Evolutionary conservation across 352 stramenopile species (phyloP), one percentile per base, ranked within the genome.

Genomic region (Pythium sp.): DNA sequence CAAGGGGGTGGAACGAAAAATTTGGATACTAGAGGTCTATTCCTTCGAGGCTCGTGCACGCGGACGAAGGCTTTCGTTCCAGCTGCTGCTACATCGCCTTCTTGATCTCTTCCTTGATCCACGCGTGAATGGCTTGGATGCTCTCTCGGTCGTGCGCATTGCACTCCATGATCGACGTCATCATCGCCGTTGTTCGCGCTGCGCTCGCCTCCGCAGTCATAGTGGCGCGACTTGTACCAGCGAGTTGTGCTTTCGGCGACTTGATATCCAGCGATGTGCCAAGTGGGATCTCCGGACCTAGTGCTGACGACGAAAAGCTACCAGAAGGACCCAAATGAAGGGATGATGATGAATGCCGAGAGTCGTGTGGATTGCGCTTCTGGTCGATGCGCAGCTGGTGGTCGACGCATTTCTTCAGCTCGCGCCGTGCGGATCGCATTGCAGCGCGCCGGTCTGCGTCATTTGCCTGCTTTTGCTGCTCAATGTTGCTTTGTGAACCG

Each of bases 401-500:
- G 58, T 89, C 73, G 24, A 90, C 74, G 36, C 76, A 81, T 43
- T 75, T 71, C 14, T 80, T 79, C 32, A 90, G 77, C 62, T 86
- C 75, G 55, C 75, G 73, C n/a, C 80, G 73, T 26, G 78, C 69
- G n/a, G 68, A 69, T 0, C 72, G 75, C 61, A 82, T 57, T 5
- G 71, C 73, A 3, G 65, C 62, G 32, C 75, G 74, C 32, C 79
- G 75, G 18, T 36, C 56, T 51, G 43, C 18, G 11, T 58, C 72
- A 20, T 55, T 69, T 26, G 65, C 53, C 18, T 68, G 65, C 43
- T 79, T 72, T 58, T 78, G 70, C 14, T 66, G 65, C 43, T 75
- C 62, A 58, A 15, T 38, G 34, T 74, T 64, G 47, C 18, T n/a
- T 22, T 62, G 26, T 2, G 51, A 32, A 14, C 15, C 64, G 58